Conservation (phyloP, 1,139 yeast species). For the Saccharomyces pastorianus region DNA sequence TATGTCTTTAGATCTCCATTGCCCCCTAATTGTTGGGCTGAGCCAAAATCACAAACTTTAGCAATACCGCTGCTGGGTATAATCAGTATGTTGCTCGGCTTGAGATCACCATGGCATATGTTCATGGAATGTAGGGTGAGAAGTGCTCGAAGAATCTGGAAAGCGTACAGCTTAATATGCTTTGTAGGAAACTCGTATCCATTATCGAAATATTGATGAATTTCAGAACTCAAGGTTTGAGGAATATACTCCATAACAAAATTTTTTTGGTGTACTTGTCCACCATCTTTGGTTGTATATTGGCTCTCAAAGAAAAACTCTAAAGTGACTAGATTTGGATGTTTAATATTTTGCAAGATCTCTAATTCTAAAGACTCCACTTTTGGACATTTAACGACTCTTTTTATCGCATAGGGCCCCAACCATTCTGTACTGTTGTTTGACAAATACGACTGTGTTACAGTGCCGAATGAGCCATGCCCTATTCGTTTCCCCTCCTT, state of each 20-base stretch:
- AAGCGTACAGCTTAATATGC: not conserved
- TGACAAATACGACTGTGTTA: not conserved
- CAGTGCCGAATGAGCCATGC: not conserved
- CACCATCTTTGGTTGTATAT: not conserved
- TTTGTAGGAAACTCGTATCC: not conserved
- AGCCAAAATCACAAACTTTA: conserved; percentile 94
- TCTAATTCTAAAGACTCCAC: not conserved
- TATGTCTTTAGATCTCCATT: not conserved
- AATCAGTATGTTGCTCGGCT: conserved; percentile 72
- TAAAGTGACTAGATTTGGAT: not conserved
- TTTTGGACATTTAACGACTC: not conserved
- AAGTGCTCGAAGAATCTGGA: not conserved
- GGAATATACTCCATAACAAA: conserved; percentile 1
- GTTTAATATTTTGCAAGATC: not conserved
- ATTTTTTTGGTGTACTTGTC: not conserved
- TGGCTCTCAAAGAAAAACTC: not conserved
- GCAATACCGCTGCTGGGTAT: conserved; percentile 73
- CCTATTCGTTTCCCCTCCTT: not conserved
- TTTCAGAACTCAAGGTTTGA: not conserved
- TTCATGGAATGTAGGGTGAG: not conserved
- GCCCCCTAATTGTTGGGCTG: conserved; percentile 58
- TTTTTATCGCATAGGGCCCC: not conserved
- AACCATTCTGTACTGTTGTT: not conserved
- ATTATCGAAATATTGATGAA: not conserved
- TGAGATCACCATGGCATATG: conserved; percentile 65